These are phyloP conservation scores for Torrubiella hemipterigena DNA, from an alignment of 2,329 filamentous ascomycete genomes.

Conservation along the genomic window DNA sequence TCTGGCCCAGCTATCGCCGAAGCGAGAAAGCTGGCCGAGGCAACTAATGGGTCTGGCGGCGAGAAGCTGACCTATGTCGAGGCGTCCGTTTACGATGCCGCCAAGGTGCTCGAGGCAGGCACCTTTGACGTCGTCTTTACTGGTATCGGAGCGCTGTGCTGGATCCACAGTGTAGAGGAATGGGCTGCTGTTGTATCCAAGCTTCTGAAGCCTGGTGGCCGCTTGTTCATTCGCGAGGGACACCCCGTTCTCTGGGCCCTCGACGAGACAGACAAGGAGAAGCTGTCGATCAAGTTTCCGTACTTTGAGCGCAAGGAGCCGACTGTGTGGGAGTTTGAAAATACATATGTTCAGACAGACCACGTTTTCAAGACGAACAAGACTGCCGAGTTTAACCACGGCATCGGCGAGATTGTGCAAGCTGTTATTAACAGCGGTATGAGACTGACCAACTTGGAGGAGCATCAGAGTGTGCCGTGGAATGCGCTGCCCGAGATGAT, in stretches of 20 bases:
- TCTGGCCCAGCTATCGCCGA: slow-evolving; percentile 5
- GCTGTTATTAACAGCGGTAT: slow-evolving; percentile 7
- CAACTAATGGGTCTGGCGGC: slow-evolving; percentile 4
- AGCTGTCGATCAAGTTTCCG: slow-evolving; percentile 5
- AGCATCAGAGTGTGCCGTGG: slow-evolving; percentile 9
- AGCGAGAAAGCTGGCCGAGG: slow-evolving; percentile 5
- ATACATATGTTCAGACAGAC: slow-evolving; percentile 6
- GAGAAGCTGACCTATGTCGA: slow-evolving; percentile 7
- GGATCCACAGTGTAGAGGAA: slow-evolving; percentile 5
- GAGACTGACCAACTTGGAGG: slow-evolving; percentile 5
- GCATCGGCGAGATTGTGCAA: slow-evolving; percentile 8
- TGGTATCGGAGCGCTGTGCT: slow-evolving; percentile 9
- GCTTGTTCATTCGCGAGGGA: slow-evolving; percentile 8
- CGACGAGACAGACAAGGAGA: slow-evolving; percentile 2
- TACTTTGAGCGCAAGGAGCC: slow-evolving; percentile 8
- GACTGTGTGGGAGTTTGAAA: slow-evolving; percentile 2
- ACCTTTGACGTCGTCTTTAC: slow-evolving; percentile 9
- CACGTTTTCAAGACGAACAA: slow-evolving; percentile 4
- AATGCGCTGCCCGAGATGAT: slow-evolving; percentile 4
- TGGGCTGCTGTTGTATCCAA: slow-evolving; percentile 8
- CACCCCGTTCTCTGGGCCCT: slow-evolving; percentile 7
- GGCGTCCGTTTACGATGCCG: slow-evolving; percentile 6
- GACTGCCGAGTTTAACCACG: slow-evolving; percentile 8
- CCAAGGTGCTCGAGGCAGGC: not conserved
- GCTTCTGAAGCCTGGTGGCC: slow-evolving; percentile 6